Percentiles rank a stretch among this genome's conserved stretches.
These are phyloP conservation scores for Teunomyces kruisii DNA, from an alignment of 805 yeast species.

Conservation along the genomic window DNA sequence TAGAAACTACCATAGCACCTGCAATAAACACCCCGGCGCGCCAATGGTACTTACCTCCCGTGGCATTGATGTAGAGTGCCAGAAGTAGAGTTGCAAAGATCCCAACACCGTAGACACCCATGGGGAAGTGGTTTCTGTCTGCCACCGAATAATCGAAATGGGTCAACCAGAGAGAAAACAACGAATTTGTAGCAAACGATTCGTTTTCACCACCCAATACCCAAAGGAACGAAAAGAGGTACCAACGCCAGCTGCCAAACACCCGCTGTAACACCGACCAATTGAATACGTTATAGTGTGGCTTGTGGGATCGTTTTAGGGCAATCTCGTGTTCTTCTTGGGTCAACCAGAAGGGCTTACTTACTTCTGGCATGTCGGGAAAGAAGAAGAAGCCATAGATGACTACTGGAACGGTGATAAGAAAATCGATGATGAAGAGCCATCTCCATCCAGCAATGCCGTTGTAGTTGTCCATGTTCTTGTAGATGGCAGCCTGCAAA, in stretches of 20 bases:
- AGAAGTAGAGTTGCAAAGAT: constrained; percentile 44
- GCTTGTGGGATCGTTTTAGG: constrained; percentile 18
- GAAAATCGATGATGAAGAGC: constrained; percentile 60
- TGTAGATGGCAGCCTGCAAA: constrained; percentile 55
- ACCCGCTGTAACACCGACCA: constrained; percentile 38
- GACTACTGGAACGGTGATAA: constrained; percentile 57
- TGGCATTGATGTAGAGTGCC: constrained; percentile 44
- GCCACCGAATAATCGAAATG: constrained; percentile 41
- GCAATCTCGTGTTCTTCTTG: constrained; percentile 44
- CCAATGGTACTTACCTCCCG: constrained; percentile 48
- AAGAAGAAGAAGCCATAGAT: constrained; percentile 56
- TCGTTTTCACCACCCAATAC: constrained; percentile 50
- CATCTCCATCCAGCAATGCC: constrained; percentile 49
- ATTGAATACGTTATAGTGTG: constrained; percentile 25
- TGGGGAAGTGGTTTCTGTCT: constrained; percentile 52
- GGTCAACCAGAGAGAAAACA: constrained; percentile 49
- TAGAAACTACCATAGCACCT: constrained; percentile 40
- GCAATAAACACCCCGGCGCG: constrained; percentile 49
- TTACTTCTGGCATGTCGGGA: constrained; percentile 55
- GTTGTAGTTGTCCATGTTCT: constrained; percentile 43
- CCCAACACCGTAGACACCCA: constrained; percentile 55
- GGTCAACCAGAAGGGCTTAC: constrained; percentile 35
- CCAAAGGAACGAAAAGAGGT: constrained; percentile 54
- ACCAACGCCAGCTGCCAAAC: constrained; percentile 56
- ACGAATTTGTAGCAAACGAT: constrained; percentile 45